Conservation (phyloP, 2,329 filamentous ascomycete species). For the Neopestalotiopsis clavispora region DNA sequence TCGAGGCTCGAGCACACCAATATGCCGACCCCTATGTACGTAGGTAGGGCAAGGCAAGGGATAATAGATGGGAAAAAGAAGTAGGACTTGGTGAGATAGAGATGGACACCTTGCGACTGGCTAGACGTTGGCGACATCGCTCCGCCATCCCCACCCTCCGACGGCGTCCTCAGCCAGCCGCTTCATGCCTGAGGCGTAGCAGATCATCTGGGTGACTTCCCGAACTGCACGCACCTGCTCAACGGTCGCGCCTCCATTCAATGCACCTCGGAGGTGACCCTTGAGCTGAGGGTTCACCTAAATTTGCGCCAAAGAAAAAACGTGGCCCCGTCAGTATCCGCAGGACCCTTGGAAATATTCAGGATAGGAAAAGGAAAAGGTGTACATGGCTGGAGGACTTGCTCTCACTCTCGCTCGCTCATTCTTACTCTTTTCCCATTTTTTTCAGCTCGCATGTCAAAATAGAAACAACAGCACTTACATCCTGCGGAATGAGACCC, state of each 20-base stretch:
- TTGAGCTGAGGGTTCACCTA: constrained; percentile 58
- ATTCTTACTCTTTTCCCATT: background rate
- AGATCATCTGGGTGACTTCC: constrained; percentile 49
- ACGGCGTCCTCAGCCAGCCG: constrained; percentile 37
- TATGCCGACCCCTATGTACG: background rate
- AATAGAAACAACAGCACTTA: constrained; percentile 32
- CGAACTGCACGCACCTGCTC: constrained; percentile 55
- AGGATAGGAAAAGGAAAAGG: background rate
- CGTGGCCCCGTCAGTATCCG: constrained; percentile 1
- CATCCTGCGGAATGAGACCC: constrained; percentile 56
- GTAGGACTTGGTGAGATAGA: background rate
- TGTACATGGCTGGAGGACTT: background rate
- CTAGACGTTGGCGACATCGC: constrained; percentile 47
- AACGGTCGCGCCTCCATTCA: constrained; percentile 54
- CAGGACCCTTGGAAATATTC: background rate
- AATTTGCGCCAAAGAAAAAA: background rate
- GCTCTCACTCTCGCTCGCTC: background rate
- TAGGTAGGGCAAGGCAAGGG: background rate
- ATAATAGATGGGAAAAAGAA: background rate
- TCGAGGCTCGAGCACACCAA: background rate
- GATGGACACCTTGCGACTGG: background rate
- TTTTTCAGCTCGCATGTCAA: background rate
- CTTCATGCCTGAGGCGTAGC: constrained; percentile 51
- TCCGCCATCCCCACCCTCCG: constrained; percentile 52
- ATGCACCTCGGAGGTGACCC: constrained; percentile 54